Conservation (phyloP, 495 filamentous ascomycete species). For the Xylaria castorea region DNA sequence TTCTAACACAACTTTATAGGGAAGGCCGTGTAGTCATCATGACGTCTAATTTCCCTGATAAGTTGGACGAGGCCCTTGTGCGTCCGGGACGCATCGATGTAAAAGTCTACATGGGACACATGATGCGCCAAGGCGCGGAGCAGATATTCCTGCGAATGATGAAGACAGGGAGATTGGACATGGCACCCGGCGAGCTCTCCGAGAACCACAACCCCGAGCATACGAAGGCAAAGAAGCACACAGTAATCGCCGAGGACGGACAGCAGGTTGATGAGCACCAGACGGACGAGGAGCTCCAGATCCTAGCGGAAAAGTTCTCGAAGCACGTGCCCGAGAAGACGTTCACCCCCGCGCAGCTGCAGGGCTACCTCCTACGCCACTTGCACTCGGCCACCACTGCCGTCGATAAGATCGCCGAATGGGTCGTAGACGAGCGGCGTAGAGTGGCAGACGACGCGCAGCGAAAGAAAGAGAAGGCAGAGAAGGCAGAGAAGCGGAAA, state of each 20-base stretch:
- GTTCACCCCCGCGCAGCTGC: slow-evolving; percentile 70
- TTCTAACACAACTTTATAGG: background rate
- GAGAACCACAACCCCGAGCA: background rate
- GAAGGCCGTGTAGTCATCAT: slow-evolving; percentile 71
- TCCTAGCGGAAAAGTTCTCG: slow-evolving; percentile 57
- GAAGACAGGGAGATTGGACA: slow-evolving; percentile 50
- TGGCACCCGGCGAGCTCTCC: slow-evolving; percentile 4
- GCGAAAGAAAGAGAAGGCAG: background rate
- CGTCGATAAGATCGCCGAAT: slow-evolving; percentile 51
- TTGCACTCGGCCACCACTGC: slow-evolving; percentile 47
- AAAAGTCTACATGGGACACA: slow-evolving; percentile 55
- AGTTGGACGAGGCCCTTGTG: slow-evolving; percentile 64
- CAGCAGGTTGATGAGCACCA: slow-evolving; percentile 17
- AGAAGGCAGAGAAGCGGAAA: slow-evolving; percentile 27
- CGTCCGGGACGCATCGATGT: slow-evolving; percentile 67
- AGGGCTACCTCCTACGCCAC: slow-evolving; percentile 62
- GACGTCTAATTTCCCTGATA: slow-evolving; percentile 67
- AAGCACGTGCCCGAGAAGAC: slow-evolving; percentile 52
- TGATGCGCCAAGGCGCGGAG: slow-evolving; percentile 35
- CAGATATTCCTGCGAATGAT: slow-evolving; percentile 45
- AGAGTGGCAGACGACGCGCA: background rate
- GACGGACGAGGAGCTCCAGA: slow-evolving; percentile 40
- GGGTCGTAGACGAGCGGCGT: slow-evolving; percentile 47
- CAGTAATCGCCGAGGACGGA: background rate
- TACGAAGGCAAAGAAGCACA: slow-evolving; percentile 4